Percentiles rank a stretch among this genome's conserved stretches.
Evolutionary conservation across 2,329 filamentous ascomycete species (phyloP).

Genomic region (Trichoderma sp.): DNA sequence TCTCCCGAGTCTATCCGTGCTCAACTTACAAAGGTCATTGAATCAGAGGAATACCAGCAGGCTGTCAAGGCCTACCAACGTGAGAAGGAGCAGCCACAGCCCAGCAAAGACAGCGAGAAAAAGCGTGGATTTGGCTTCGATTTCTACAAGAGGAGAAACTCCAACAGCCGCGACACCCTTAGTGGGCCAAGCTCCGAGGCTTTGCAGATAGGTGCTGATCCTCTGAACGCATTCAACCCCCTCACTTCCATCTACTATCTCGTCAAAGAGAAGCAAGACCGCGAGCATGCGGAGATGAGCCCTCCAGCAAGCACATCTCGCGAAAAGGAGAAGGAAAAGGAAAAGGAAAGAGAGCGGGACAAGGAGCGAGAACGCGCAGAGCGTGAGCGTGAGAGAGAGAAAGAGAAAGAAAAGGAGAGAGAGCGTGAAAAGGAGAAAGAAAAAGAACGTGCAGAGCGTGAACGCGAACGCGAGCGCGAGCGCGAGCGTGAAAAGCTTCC

Average conservation of each 20-base stretch:
- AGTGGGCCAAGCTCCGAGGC: constrained; percentile 83
- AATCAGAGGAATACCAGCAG: constrained; percentile 91
- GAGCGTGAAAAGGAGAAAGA: constrained; percentile 37
- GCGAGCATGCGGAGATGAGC: constrained; percentile 59
- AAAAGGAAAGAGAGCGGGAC: constrained; percentile 38
- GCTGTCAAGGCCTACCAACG: constrained; percentile 73
- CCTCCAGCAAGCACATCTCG: constrained; percentile 52
- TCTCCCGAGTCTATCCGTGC: constrained; percentile 78
- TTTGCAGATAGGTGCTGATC: constrained; percentile 79
- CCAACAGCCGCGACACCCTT: constrained; percentile 86
- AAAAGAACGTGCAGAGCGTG: constrained; percentile 35
- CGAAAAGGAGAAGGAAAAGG: constrained; percentile 37
- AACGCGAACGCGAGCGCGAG: constrained; percentile 34
- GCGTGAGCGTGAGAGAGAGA: constrained; percentile 34
- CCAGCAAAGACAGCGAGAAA: constrained; percentile 72
- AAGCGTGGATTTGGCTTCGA: constrained; percentile 87
- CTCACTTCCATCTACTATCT: constrained; percentile 94
- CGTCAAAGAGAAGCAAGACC: constrained; percentile 90
- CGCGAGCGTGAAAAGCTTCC: constrained; percentile 47
- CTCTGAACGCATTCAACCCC: constrained; percentile 90
- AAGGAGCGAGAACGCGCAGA: constrained; percentile 35
- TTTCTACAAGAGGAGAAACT: constrained; percentile 95
- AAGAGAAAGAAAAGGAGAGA: constrained; percentile 33
- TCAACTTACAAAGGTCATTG: constrained; percentile 82
- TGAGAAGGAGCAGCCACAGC: constrained; percentile 64